Percentiles rank a stretch among this genome's conserved stretches.
phyloP scores from a whole-genome alignment of 2,329 filamentous ascomycete genomes.

The Colletotrichum higginsianum region DNA sequence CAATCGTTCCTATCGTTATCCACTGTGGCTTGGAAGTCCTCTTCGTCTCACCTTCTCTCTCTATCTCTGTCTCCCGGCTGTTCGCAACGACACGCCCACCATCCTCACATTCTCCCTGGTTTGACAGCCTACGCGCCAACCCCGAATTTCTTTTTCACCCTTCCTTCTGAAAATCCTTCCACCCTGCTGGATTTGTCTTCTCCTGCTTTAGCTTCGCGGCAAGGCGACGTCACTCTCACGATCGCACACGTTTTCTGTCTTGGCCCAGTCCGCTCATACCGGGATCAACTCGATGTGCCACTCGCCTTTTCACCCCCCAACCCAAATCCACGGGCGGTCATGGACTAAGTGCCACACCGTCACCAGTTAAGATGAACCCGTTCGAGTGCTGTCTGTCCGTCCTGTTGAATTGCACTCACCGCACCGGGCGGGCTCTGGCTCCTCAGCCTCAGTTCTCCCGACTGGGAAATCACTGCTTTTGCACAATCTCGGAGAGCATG shows the following conservation, averaged over 20 bases:
- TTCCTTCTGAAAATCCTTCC: slow-evolving; percentile 20
- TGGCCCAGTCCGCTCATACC: slow-evolving; percentile 25
- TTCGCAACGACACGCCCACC: neutral
- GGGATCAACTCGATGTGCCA: neutral
- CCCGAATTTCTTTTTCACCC: slow-evolving; percentile 8
- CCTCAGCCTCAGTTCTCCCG: slow-evolving; percentile 37
- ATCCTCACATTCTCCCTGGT: neutral
- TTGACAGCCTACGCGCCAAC: neutral
- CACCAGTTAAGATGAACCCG: slow-evolving; percentile 32
- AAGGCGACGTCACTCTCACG: slow-evolving; percentile 30
- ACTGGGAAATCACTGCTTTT: slow-evolving; percentile 34
- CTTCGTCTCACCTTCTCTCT: no score
- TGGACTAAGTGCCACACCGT: slow-evolving; percentile 4
- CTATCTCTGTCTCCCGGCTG: neutral
- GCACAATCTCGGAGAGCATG: slow-evolving; percentile 37
- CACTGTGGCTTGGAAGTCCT: slow-evolving; percentile 13
- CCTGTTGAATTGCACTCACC: slow-evolving; percentile 8
- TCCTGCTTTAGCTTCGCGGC: slow-evolving; percentile 20
- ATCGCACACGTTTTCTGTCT: slow-evolving; percentile 28
- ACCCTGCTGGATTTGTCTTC: slow-evolving; percentile 15
- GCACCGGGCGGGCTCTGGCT: slow-evolving; percentile 19
- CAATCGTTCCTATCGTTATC: neutral
- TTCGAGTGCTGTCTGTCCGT: slow-evolving; percentile 6
- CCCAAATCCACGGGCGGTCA: no score
- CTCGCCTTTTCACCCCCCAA: neutral